Evolutionary conservation across 2,329 filamentous ascomycete genomes (phyloP).

Genomic region (Thyridium curvatum): DNA sequence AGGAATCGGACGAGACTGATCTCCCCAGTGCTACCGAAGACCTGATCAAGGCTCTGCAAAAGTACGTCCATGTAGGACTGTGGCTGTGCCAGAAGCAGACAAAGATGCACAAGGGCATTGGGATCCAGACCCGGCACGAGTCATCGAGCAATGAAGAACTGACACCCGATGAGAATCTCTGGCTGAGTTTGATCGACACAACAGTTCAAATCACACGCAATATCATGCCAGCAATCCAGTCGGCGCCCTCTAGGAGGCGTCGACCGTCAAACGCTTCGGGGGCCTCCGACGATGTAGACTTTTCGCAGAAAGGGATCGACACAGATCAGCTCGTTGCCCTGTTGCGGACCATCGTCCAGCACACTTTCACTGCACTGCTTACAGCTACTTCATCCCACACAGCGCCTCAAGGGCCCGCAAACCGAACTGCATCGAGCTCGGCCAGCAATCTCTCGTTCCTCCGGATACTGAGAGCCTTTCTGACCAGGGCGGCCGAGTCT

Average conservation of each 20-base stretch:
- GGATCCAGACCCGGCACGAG: constrained; percentile 46
- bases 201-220: constrained; percentile 59
- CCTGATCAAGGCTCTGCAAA: constrained; percentile 71
- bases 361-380: constrained; percentile 82
- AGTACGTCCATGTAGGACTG: constrained; percentile 87
- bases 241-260: constrained; percentile 13
- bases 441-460: constrained; percentile 71
- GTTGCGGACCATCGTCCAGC: constrained; percentile 76
- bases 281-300: constrained; percentile 9
- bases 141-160: constrained; percentile 34
- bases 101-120: constrained; percentile 41
- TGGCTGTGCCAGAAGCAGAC: constrained; percentile 91
- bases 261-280: constrained; percentile 14
- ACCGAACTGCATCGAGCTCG: constrained; percentile 17
- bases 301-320: constrained; percentile 31
- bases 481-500: constrained; percentile 71
- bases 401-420: constrained; percentile 3
- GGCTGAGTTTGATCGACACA: constrained; percentile 55
- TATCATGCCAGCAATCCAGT: constrained; percentile 49
- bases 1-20: constrained; percentile 42
- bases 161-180: constrained; percentile 48
- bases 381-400: constrained; percentile 59
- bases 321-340: constrained; percentile 56
- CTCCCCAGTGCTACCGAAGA: constrained; percentile 64
- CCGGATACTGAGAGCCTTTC: constrained; percentile 80